Percentiles rank a stretch among this genome's conserved stretches.
Conservation (phyloP, 2,329 filamentous ascomycete species). For the Colletotrichum sp. region DNA sequence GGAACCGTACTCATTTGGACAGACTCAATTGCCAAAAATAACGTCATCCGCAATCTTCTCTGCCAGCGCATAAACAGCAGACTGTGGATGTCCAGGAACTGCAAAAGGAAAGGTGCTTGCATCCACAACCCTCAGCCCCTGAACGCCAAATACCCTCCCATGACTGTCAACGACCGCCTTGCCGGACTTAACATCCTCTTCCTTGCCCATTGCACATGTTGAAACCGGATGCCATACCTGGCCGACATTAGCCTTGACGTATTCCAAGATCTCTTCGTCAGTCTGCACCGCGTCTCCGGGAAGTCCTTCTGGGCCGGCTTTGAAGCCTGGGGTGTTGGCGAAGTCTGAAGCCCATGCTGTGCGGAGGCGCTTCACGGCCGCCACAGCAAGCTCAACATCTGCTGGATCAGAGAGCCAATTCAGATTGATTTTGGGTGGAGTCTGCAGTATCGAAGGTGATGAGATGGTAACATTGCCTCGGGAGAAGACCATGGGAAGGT, state of each 20-base stretch:
- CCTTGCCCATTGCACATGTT: conserved; percentile 59
- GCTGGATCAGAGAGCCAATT: conserved; percentile 48
- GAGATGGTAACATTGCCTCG: conserved; percentile 49
- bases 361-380: conserved; percentile 46
- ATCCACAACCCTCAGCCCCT: conserved; percentile 25
- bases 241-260: conserved; percentile 39
- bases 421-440: conserved; percentile 46
- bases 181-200: conserved; percentile 43
- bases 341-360: conserved; percentile 33
- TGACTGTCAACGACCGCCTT: conserved; percentile 57
- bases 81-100: conserved; percentile 28
- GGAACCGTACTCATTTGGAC: neutral
- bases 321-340: conserved; percentile 30
- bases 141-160: conserved; percentile 21
- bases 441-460: conserved; percentile 34
- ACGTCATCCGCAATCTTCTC: conserved; percentile 29
- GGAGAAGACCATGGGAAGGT: conserved; percentile 33
- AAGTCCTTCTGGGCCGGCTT: conserved; percentile 38
- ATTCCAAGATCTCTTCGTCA: conserved; percentile 46
- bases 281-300: conserved; percentile 41
- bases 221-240: conserved; percentile 59
- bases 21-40: conserved; percentile 40
- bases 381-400: conserved; percentile 50
- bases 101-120: conserved; percentile 31
- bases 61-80: conserved; percentile 25